A percentile compares a stretch with the other conserved stretches of the same genome.
These are phyloP conservation scores for Kodamaea laetipori DNA, from an alignment of 805 yeast genomes.

Conservation along the genomic window DNA sequence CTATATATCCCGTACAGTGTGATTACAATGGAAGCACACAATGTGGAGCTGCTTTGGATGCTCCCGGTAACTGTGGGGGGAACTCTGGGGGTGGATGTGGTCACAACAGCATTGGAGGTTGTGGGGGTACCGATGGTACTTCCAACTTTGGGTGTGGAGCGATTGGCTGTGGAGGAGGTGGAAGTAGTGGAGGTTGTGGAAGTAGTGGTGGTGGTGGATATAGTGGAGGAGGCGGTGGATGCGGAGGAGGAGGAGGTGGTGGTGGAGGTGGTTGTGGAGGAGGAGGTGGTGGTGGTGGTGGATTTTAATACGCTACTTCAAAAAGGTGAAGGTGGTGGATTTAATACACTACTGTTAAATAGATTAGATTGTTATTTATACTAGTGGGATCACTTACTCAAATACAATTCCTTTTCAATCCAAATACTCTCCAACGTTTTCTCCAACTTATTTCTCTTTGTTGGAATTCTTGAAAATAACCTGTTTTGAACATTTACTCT, in stretches of 20 bases:
- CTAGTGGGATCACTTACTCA: too few relatives aligned
- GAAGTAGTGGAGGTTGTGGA: too few relatives aligned
- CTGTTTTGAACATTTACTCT: slow-evolving; percentile 52
- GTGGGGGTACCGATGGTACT: slow-evolving; percentile 9
- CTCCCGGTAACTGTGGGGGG: too few relatives aligned
- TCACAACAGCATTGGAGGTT: neutral
- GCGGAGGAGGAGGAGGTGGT: too few relatives aligned
- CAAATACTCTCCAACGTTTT: slow-evolving; percentile 77
- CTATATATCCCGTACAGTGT: slow-evolving; percentile 1
- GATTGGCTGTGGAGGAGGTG: slow-evolving; percentile 3
- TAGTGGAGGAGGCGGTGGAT: slow-evolving; percentile 5
- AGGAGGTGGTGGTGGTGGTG: neutral
- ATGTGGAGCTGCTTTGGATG: too few relatives aligned
- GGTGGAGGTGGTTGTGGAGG: neutral
- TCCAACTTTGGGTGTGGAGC: slow-evolving; percentile 2
- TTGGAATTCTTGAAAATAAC: slow-evolving; percentile 50
- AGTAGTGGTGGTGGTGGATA: neutral
- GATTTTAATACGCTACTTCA: too few relatives aligned
- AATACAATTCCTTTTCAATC: slow-evolving; percentile 62
- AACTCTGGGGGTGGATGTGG: too few relatives aligned
- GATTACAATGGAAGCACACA: too few relatives aligned
- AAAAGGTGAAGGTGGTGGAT: too few relatives aligned
- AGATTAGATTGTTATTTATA: too few relatives aligned
- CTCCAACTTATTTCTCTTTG: slow-evolving; percentile 57
- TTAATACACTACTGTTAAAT: too few relatives aligned